Conservation (phyloP, 2,329 filamentous ascomycete genomes). For the Bipolaris victoriae region DNA sequence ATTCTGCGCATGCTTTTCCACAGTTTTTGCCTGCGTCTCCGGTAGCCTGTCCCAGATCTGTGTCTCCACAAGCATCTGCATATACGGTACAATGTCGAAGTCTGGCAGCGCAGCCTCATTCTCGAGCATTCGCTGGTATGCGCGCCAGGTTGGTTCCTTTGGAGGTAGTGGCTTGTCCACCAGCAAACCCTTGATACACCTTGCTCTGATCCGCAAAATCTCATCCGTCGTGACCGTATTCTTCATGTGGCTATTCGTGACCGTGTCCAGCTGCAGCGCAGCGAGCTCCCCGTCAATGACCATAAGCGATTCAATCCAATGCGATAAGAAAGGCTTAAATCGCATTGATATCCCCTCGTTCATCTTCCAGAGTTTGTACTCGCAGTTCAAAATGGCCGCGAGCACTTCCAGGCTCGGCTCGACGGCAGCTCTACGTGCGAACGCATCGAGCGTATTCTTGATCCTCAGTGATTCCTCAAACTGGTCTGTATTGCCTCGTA, state of each 20-base stretch:
- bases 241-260: neutral
- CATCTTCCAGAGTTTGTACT: constrained; percentile 44
- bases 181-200: constrained; percentile 39
- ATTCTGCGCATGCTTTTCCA: neutral
- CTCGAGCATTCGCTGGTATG: constrained; percentile 25
- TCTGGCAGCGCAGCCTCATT: constrained; percentile 6
- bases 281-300: constrained; percentile 13
- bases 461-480: constrained; percentile 28
- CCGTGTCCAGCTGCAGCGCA: neutral
- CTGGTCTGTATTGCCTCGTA: neutral
- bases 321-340: constrained; percentile 48
- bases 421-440: constrained; percentile 26
- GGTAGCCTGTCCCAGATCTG: constrained; percentile 42
- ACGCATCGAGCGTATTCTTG: constrained; percentile 42
- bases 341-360: constrained; percentile 38
- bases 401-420: constrained; percentile 32
- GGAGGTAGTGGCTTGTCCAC: neutral
- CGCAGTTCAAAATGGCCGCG: constrained; percentile 43
- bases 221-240: constrained; percentile 20
- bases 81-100: constrained; percentile 38
- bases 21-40: constrained; percentile 11
- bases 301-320: constrained; percentile 49
- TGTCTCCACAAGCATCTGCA: constrained; percentile 47
- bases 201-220: constrained; percentile 28
- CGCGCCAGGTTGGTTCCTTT: constrained; percentile 20